phyloP scores from a whole-genome alignment of 83 land plant species.

The Picea mariana region DNA sequence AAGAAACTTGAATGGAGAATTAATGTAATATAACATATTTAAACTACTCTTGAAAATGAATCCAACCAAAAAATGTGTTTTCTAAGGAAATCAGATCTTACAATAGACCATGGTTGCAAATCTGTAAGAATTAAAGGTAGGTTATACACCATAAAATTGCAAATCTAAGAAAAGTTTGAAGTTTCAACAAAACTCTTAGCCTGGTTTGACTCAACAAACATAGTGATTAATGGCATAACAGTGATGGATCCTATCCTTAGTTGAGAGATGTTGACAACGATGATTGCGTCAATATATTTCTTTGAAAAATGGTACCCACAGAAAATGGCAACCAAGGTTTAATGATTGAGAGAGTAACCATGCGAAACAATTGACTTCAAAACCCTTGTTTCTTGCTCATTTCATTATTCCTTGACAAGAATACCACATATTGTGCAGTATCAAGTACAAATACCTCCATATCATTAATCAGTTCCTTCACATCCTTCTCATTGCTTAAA shows the following conservation, averaged over 20 bases:
- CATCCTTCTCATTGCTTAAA: constrained; percentile 12
- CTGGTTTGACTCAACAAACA: constrained; percentile 45
- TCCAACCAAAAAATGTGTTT: too few species aligned
- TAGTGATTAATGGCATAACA: constrained; percentile 34
- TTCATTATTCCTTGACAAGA: constrained; percentile 61
- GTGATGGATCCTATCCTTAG: constrained; percentile 16
- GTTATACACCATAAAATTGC: too few species aligned
- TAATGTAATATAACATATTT: too few species aligned
- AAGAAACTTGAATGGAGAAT: too few species aligned
- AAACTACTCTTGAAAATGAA: too few species aligned
- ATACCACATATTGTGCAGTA: constrained; percentile 32
- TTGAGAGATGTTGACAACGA: constrained; percentile 33
- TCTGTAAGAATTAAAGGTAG: too few species aligned
- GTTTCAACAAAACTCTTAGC: too few species aligned
- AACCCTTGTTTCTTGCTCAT: constrained; percentile 42
- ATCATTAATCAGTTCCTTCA: constrained; percentile 43
- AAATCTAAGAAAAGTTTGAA: too few species aligned
- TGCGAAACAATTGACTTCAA: constrained; percentile 34
- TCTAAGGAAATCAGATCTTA: too few species aligned
- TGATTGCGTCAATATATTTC: constrained; percentile 30
- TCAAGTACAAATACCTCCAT: constrained; percentile 42
- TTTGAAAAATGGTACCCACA: constrained; percentile 37
- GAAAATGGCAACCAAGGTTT: constrained; percentile 43
- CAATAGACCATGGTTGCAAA: too few species aligned
- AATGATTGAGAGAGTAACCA: constrained; percentile 41